Percentiles rank a stretch among this genome's conserved stretches.
Evolutionary conservation across 1,139 yeast species (phyloP).

Genomic region (Nakaseomyces bracarensis): DNA sequence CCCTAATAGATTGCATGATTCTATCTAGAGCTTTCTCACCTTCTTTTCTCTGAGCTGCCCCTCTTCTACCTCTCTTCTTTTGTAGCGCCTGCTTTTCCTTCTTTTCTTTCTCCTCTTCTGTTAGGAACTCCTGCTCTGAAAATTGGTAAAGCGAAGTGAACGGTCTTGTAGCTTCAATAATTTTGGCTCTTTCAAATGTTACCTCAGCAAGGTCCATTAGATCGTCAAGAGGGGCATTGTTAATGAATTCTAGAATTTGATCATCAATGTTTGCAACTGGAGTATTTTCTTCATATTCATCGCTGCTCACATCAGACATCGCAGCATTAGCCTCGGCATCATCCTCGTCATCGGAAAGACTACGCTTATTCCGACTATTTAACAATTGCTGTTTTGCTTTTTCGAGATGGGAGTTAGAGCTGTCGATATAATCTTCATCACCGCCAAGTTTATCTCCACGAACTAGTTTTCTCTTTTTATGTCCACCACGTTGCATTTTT

Average conservation of each 20-base stretch:
- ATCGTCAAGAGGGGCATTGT: conserved; percentile 67
- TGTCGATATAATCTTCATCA: conserved; percentile 16
- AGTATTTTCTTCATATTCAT: conserved; percentile 36
- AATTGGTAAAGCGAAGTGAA: conserved; percentile 51
- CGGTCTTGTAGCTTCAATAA: conserved; percentile 60
- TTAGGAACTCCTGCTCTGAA: conserved; percentile 38
- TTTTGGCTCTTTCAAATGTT: conserved; percentile 56
- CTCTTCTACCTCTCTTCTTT: conserved; percentile 28
- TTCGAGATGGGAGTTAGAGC: conserved; percentile 20
- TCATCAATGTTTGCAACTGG: conserved; percentile 45
- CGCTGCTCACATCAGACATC: conserved; percentile 28
- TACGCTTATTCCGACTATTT: conserved; percentile 6
- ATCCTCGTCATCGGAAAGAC: conserved; percentile 25
- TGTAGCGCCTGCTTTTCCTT: conserved; percentile 6
- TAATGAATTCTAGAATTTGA: conserved; percentile 67
- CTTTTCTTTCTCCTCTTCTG: conserved; percentile 27
- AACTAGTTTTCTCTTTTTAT: conserved; percentile 27
- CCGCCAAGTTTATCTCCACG: conserved; percentile 22
- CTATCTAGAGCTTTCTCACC: conserved; percentile 75
- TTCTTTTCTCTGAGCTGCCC: conserved; percentile 45
- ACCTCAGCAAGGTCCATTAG: conserved; percentile 73
- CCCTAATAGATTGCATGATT: conserved; percentile 60
- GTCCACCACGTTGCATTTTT: conserved; percentile 2
- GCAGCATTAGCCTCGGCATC: conserved; percentile 22
- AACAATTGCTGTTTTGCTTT: conserved; percentile 14